Conservation (phyloP, 2,329 filamentous ascomycete genomes). For the Sporothrix brunneoviolacea region DNA sequence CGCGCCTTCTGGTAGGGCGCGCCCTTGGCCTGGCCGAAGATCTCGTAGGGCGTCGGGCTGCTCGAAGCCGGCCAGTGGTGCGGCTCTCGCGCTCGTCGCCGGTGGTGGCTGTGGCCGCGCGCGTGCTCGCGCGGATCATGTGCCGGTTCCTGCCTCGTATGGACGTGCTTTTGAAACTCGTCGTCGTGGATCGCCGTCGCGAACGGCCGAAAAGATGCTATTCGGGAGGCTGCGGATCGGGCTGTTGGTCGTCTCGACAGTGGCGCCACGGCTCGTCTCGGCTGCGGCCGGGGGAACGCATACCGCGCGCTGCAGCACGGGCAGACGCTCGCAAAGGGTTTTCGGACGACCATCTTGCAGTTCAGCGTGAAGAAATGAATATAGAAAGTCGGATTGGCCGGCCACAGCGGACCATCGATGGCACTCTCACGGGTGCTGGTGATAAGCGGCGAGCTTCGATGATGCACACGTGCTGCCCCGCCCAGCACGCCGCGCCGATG, state of each 20-base stretch:
- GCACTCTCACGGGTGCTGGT: no score
- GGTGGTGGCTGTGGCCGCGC: not conserved
- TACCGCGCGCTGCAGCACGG: not conserved
- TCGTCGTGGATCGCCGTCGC: constrained; percentile 11
- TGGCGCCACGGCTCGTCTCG: not conserved
- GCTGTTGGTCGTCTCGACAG: no score
- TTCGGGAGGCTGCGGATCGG: no score
- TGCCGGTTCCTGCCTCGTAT: no score
- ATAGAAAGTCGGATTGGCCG: no score
- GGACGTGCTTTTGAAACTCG: no score
- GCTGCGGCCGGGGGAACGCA: not conserved
- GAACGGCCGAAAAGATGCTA: not conserved
- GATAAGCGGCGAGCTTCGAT: no score
- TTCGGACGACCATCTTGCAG: not conserved
- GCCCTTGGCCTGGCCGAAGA: constrained; percentile 54
- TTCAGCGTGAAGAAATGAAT: not conserved
- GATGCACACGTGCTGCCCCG: no score
- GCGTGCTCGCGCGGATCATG: not conserved
- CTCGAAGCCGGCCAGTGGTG: constrained; percentile 41
- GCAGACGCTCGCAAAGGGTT: not conserved
- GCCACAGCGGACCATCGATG: no score
- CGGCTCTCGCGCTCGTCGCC: not conserved
- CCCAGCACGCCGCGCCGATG: no score
- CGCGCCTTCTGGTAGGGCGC: constrained; percentile 73
- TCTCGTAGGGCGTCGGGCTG: constrained; percentile 80